Conservation (phyloP, 768 basidiomycete species). For the Macrolepiota dolichaula region DNA sequence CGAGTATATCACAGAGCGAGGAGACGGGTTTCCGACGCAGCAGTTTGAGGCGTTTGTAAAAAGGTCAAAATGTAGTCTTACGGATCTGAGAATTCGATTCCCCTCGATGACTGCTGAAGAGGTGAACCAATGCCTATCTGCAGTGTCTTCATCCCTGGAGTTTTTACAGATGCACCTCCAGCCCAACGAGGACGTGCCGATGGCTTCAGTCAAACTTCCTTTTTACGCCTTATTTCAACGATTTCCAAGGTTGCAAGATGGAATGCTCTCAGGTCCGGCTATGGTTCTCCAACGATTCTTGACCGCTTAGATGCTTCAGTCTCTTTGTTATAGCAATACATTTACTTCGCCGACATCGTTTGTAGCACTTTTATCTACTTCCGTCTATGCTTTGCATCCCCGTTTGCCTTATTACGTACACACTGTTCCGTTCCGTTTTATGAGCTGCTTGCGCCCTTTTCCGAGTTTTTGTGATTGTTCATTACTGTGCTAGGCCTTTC, state of each 20-base stretch:
- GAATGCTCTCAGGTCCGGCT: neutral
- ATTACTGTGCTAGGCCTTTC: neutral
- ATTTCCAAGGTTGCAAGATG: neutral
- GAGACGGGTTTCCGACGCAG: neutral
- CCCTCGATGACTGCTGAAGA: neutral
- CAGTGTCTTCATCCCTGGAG: neutral
- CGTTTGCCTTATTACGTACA: neutral
- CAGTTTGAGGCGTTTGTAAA: neutral
- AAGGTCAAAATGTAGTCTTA: neutral
- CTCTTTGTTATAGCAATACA: neutral
- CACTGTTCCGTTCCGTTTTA: neutral
- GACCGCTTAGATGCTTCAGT: too few relatives aligned
- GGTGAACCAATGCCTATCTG: neutral
- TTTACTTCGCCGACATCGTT: neutral
- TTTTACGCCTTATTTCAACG: neutral
- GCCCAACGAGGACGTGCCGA: neutral
- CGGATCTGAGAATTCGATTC: neutral
- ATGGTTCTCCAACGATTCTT: neutral
- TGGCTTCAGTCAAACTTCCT: neutral
- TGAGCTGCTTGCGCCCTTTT: neutral
- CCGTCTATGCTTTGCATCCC: neutral
- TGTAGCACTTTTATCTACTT: neutral
- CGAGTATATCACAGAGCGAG: neutral
- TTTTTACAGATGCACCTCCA: neutral
- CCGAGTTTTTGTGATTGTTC: neutral